These are phyloP conservation scores for Amanita phalloides DNA, from an alignment of 768 basidiomycete species.

Conservation along the genomic window DNA sequence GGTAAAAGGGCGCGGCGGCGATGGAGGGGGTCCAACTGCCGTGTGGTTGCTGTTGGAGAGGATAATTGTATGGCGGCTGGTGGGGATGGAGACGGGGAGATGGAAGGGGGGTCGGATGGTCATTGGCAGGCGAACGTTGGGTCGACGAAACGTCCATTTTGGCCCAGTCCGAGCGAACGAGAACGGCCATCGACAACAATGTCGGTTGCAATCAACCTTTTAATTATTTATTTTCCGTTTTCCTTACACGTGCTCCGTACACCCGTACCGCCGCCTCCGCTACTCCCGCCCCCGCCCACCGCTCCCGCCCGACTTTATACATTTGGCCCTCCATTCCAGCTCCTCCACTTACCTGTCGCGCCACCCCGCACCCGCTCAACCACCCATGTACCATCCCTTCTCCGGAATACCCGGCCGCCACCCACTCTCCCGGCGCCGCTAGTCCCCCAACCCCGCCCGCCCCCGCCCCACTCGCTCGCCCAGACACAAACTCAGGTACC, in stretches of 20 bases:
- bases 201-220: conserved; percentile 26
- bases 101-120: conserved; percentile 18
- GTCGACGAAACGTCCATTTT: conserved; percentile 25
- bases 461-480: conserved; percentile 17
- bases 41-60: conserved; percentile 62
- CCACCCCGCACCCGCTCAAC: conserved; percentile 49
- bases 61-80: conserved; percentile 49
- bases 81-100: conserved; percentile 22
- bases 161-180: conserved; percentile 70
- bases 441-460: conserved; percentile 4
- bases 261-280: conserved; percentile 20
- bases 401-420: conserved; percentile 58
- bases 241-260: neutral
- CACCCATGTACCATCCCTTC: conserved; percentile 71
- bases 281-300: conserved; percentile 34
- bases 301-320: conserved; percentile 33
- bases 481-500: conserved; percentile 37
- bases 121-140: conserved; percentile 52
- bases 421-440: conserved; percentile 52
- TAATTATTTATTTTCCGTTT: conserved; percentile 10
- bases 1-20: conserved; percentile 63
- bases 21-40: conserved; percentile 62
- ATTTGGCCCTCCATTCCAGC: conserved; percentile 36
- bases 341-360: conserved; percentile 22
- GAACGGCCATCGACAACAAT: conserved; percentile 56